These are phyloP conservation scores for Orbilia oligospora DNA, from an alignment of 2,329 filamentous ascomycete species.

Conservation along the genomic window DNA sequence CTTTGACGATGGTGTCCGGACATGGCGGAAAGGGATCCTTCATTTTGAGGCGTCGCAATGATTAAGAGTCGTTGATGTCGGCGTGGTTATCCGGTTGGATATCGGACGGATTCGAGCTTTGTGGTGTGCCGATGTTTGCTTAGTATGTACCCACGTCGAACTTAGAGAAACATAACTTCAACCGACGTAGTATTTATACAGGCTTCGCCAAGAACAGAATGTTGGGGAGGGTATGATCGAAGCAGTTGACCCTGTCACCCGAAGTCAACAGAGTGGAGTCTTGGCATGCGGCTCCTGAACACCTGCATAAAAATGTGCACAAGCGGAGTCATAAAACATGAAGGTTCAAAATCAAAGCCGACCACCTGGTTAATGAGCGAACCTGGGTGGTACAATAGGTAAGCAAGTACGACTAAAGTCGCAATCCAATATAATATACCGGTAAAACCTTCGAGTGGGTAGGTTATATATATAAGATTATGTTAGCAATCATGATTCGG, in stretches of 20 bases:
- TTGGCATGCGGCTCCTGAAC: constrained; percentile 19
- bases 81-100: neutral
- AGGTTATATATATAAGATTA: no score
- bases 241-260: constrained; percentile 27
- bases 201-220: constrained; percentile 13
- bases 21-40: constrained; percentile 50
- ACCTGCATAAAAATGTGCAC: neutral
- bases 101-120: constrained; percentile 6
- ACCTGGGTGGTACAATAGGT: no score
- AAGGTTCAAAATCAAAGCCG: no score
- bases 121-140: constrained; percentile 4
- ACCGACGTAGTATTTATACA: constrained; percentile 3
- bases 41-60: constrained; percentile 25
- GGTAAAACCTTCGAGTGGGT: no score
- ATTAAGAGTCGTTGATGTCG: neutral
- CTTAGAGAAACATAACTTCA: neutral
- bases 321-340: no score
- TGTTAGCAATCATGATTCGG: no score
- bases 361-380: no score
- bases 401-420: no score
- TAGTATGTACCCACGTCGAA: neutral
- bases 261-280: constrained; percentile 19
- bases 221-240: constrained; percentile 22
- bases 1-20: constrained; percentile 67
- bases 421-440: no score